Percentiles rank a stretch among this genome's conserved stretches.
These are phyloP conservation scores for Mycena galericulata DNA, from an alignment of 768 basidiomycete genomes.

Conservation along the genomic window DNA sequence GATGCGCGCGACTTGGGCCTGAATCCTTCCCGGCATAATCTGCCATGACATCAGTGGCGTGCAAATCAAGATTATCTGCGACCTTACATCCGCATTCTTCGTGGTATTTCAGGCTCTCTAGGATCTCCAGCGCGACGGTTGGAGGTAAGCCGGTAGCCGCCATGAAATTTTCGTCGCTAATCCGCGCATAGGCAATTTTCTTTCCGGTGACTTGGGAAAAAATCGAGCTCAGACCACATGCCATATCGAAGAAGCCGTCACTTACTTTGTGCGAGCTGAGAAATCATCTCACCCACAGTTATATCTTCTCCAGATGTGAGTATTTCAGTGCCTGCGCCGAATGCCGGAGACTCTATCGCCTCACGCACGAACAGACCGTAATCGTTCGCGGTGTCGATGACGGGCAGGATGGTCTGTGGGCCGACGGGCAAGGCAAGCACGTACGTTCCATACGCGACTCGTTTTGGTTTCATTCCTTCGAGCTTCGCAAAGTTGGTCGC, in stretches of 20 bases:
- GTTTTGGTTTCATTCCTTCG: conserved; percentile 18
- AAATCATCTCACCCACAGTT: conserved; percentile 16
- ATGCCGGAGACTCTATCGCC: conserved; percentile 27
- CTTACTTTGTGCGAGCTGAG: conserved; percentile 22
- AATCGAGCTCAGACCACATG: too few species aligned
- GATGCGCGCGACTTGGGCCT: conserved; percentile 11
- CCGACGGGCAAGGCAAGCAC: conserved; percentile 24
- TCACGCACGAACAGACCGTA: conserved; percentile 31
- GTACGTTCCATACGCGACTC: conserved; percentile 12
- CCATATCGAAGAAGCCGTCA: not conserved
- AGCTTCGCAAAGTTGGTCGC: conserved; percentile 22
- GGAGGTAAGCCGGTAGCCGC: conserved; percentile 11
- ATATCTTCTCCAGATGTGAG: conserved; percentile 24
- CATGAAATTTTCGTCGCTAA: conserved; percentile 19
- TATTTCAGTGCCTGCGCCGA: conserved; percentile 22
- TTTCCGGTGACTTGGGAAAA: conserved; percentile 28
- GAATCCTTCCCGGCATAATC: conserved; percentile 22
- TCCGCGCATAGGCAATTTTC: conserved; percentile 12
- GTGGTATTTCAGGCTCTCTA: conserved; percentile 30
- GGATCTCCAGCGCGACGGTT: conserved; percentile 19
- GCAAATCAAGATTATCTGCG: not conserved
- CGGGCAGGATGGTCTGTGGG: conserved; percentile 25
- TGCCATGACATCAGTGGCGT: not conserved
- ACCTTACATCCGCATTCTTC: conserved; percentile 29
- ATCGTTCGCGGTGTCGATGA: conserved; percentile 29